A percentile compares a stretch with the other conserved stretches of the same genome.
These are phyloP conservation scores for Oryza nivara DNA, from an alignment of 176 grass and related monocot genomes.

Conservation along the genomic window DNA sequence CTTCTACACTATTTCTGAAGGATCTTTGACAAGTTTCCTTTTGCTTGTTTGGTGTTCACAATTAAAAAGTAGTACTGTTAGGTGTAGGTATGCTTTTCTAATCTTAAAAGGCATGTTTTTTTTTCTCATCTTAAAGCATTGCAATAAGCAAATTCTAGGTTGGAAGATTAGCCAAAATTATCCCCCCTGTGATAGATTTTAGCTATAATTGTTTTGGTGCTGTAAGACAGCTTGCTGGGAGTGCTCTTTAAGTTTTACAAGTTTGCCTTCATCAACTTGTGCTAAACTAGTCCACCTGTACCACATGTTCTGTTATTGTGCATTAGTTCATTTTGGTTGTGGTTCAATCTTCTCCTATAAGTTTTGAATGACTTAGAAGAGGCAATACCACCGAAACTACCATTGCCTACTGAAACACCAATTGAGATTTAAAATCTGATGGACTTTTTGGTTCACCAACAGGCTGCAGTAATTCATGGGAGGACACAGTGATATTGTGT, in stretches of 20 bases:
- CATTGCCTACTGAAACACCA: not conserved
- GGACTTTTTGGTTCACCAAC: not conserved
- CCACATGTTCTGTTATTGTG: not conserved
- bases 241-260: not conserved
- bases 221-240: not conserved
- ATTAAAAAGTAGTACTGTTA: not conserved
- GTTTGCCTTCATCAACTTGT: not conserved
- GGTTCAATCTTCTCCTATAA: not conserved
- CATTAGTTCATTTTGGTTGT: not conserved
- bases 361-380: not conserved
- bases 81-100: not conserved
- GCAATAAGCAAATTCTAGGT: not conserved
- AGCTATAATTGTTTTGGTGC: not conserved
- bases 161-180: not conserved
- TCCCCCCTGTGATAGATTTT: not conserved
- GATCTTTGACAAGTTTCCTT: not conserved
- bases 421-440: not conserved
- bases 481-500: not conserved
- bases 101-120: not conserved
- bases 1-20: not conserved
- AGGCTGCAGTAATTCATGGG: not conserved
- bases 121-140: not conserved
- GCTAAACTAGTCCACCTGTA: not conserved
- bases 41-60: not conserved
- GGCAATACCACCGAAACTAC: not conserved